Conservation (phyloP, 257 asterid species). For the Verbena officinalis region DNA sequence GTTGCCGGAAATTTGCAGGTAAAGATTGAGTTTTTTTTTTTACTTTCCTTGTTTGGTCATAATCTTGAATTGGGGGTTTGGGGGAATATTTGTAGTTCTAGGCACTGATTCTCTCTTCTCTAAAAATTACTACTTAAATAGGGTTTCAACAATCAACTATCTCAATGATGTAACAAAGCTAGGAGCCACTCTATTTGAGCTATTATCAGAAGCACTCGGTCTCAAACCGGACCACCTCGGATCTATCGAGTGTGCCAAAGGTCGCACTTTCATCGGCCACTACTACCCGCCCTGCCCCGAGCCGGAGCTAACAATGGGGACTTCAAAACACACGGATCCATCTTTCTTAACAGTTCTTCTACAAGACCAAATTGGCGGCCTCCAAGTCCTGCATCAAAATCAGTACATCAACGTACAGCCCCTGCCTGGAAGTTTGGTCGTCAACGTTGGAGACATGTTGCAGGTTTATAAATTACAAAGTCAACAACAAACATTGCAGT, state of each 20-base stretch:
- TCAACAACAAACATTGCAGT: not conserved
- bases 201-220: slow-evolving; percentile 79
- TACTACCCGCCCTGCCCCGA: slow-evolving; percentile 77
- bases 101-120: no score
- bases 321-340: slow-evolving; percentile 67
- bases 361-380: slow-evolving; percentile 72
- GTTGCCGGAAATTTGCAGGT: slow-evolving; percentile 71
- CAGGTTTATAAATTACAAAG: slow-evolving; percentile 45
- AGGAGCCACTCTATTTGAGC: slow-evolving; percentile 46
- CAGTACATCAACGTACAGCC: slow-evolving; percentile 54
- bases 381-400: slow-evolving; percentile 56
- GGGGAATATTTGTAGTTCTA: no score
- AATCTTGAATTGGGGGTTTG: not conserved
- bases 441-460: slow-evolving; percentile 75
- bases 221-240: slow-evolving; percentile 46
- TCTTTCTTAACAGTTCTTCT: slow-evolving; percentile 57
- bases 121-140: slow-evolving; percentile 5
- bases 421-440: slow-evolving; percentile 49
- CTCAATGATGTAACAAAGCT: slow-evolving; percentile 37
- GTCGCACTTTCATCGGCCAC: slow-evolving; percentile 47
- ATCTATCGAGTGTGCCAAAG: slow-evolving; percentile 43
- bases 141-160: slow-evolving; percentile 50
- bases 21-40: not conserved
- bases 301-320: slow-evolving; percentile 71
- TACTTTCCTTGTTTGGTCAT: not conserved